Percentiles rank a stretch among this genome's conserved stretches.
Evolutionary conservation across 2,329 filamentous ascomycete species (phyloP).

Genomic region (Apiospora kogelbergensis): DNA sequence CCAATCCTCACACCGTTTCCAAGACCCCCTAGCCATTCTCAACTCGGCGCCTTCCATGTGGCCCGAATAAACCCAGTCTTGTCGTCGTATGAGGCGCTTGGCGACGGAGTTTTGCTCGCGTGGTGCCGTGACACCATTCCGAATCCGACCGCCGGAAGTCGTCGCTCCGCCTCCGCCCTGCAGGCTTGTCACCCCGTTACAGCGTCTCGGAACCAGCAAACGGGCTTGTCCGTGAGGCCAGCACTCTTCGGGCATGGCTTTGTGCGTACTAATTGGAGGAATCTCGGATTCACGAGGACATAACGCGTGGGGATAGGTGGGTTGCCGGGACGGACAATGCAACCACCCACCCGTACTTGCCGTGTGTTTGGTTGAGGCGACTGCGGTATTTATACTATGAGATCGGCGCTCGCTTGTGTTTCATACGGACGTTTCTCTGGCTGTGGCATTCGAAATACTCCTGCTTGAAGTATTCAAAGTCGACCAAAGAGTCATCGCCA

Average conservation of each 20-base stretch:
- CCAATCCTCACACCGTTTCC: neutral
- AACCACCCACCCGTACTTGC: neutral
- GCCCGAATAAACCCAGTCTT: rapidly evolving
- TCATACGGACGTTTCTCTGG: neutral
- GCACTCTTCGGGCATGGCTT: neutral
- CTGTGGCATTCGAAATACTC: neutral
- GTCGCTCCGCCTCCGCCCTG: slow-evolving; percentile 1
- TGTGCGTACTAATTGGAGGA: neutral
- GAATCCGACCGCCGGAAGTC: neutral
- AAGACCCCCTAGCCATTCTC: neutral
- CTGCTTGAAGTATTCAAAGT: too few species aligned
- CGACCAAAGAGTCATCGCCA: neutral
- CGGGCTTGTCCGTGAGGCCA: neutral
- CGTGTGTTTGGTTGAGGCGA: too few species aligned
- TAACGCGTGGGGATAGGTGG: neutral
- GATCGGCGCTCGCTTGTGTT: neutral
- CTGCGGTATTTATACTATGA: neutral
- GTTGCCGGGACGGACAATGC: neutral
- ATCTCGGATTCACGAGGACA: neutral
- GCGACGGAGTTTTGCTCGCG: neutral
- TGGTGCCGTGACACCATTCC: neutral
- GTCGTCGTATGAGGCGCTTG: neutral
- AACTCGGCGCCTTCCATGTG: neutral
- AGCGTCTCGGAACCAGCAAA: neutral
- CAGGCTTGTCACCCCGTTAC: neutral